Conservation (phyloP, 2,329 filamentous ascomycete species). For the Beauveria scarabaeidicola region DNA sequence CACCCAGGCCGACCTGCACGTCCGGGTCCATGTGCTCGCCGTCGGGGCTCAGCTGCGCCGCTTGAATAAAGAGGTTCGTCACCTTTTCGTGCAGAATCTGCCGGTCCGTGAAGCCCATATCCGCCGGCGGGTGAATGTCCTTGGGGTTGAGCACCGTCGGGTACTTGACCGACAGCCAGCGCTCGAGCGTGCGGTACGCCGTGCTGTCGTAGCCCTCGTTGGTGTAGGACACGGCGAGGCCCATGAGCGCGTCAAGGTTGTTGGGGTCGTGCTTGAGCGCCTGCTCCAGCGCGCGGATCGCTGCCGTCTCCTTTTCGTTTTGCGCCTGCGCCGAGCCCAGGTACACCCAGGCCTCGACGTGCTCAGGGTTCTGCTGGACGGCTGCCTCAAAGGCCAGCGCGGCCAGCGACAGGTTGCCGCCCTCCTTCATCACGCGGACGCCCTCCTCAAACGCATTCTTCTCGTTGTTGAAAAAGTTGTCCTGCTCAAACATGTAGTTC, state of each 20-base stretch:
- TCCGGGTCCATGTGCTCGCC: constrained; percentile 97
- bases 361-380: constrained; percentile 77
- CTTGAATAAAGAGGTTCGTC: constrained; percentile 82
- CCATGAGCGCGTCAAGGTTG: constrained; percentile 88
- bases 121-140: constrained; percentile 64
- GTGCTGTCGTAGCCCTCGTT: constrained; percentile 98
- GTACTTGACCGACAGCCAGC: constrained; percentile 95
- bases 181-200: constrained; percentile 90
- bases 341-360: constrained; percentile 89
- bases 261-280: constrained; percentile 79
- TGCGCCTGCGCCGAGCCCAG: constrained; percentile 90
- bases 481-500: constrained; percentile 88
- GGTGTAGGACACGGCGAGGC: constrained; percentile 90
- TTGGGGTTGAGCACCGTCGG: constrained; percentile 68
- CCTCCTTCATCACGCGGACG: constrained; percentile 83
- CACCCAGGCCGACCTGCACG: constrained; percentile 92
- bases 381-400: constrained; percentile 94
- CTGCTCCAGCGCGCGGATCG: constrained; percentile 87
- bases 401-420: constrained; percentile 87
- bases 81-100: constrained; percentile 84
- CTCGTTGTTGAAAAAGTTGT: constrained; percentile 79
- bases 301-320: constrained; percentile 96
- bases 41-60: constrained; percentile 82
- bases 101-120: constrained; percentile 90
- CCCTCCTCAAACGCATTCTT: constrained; percentile 88